Conservation (phyloP, 139 green algal species). For the Edaphochlamys debaryana region DNA sequence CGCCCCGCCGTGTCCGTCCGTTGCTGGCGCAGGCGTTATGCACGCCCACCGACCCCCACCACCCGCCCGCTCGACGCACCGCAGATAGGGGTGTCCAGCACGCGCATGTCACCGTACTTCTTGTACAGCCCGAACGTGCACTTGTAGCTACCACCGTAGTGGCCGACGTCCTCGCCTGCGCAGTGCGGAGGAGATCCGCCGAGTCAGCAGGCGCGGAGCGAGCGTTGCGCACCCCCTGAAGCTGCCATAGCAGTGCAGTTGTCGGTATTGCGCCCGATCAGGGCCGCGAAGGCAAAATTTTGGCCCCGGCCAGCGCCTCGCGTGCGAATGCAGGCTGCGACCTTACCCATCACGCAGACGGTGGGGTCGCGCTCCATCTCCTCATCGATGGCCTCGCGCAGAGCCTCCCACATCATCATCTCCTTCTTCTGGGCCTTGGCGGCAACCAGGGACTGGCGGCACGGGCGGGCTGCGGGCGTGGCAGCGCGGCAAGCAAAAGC, state of each 20-base stretch:
- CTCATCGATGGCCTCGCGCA: slow-evolving; percentile 90
- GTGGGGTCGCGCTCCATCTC: slow-evolving; percentile 95
- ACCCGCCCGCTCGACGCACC: slow-evolving; percentile 72
- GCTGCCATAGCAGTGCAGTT: too few relatives aligned
- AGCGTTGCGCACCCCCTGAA: too few relatives aligned
- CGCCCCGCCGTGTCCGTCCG: too few relatives aligned
- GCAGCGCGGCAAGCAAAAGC: not conserved
- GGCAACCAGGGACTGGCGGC: slow-evolving; percentile 5
- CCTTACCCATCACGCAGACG: slow-evolving; percentile 89
- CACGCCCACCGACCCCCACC: too few relatives aligned
- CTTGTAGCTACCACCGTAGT: slow-evolving; percentile 97
- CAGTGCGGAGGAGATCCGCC: not conserved
- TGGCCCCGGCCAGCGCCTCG: too few relatives aligned
- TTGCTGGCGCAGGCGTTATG: too few relatives aligned
- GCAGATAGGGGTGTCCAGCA: slow-evolving; percentile 97
- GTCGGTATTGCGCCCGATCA: too few relatives aligned
- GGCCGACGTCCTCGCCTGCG: slow-evolving; percentile 93
- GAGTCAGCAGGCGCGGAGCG: too few relatives aligned
- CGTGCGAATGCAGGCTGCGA: not conserved
- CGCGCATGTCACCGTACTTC: slow-evolving; percentile 94
- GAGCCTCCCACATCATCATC: slow-evolving; percentile 93
- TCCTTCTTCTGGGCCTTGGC: slow-evolving; percentile 71
- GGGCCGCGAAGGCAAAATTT: not conserved
- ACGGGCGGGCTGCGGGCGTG: slow-evolving; percentile 5
- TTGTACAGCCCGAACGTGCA: slow-evolving; percentile 93